Percentiles rank a stretch among this genome's conserved stretches.
These are phyloP conservation scores for Stellera chamaejasme DNA, from an alignment of 345 rosid genomes.

Conservation along the genomic window DNA sequence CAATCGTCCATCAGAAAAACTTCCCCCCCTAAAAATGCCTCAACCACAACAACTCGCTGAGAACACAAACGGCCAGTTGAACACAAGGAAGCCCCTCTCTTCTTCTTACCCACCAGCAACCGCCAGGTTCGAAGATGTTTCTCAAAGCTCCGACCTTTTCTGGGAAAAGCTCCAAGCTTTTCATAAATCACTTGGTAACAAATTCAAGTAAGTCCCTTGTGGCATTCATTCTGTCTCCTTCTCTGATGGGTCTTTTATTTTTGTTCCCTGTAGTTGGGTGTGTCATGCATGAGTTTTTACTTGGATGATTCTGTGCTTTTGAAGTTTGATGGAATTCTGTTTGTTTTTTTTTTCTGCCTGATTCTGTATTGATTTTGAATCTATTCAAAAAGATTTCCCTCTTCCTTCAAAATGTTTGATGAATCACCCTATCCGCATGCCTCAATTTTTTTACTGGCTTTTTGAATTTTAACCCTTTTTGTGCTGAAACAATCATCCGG, in stretches of 20 bases:
- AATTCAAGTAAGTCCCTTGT: slow-evolving; percentile 40
- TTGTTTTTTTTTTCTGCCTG: too few relatives aligned
- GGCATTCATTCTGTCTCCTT: neutral
- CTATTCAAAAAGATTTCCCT: too few relatives aligned
- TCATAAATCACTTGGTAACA: slow-evolving; percentile 33
- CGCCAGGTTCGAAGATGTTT: slow-evolving; percentile 48
- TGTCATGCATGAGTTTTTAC: neutral
- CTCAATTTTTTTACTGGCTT: too few relatives aligned
- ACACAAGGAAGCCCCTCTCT: slow-evolving; percentile 9
- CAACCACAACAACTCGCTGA: slow-evolving; percentile 21
- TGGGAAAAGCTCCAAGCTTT: slow-evolving; percentile 62
- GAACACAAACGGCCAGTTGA: slow-evolving; percentile 26
- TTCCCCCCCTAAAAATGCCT: slow-evolving; percentile 11
- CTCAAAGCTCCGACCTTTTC: slow-evolving; percentile 56
- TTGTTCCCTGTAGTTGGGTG: slow-evolving; percentile 2
- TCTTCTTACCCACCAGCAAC: slow-evolving; percentile 37
- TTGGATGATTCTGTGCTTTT: neutral
- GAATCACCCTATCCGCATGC: too few relatives aligned
- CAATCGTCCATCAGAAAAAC: neutral
- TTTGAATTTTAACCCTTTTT: too few relatives aligned
- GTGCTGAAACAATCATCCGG: too few relatives aligned
- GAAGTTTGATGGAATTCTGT: too few relatives aligned
- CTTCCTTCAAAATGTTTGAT: too few relatives aligned
- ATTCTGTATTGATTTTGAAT: too few relatives aligned
- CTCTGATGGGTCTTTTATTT: slow-evolving; percentile 1